A percentile compares a stretch with the other conserved stretches of the same genome.
Evolutionary conservation across 176 grass and related monocot species (phyloP).

Genomic region (Paspalum vaginatum): DNA sequence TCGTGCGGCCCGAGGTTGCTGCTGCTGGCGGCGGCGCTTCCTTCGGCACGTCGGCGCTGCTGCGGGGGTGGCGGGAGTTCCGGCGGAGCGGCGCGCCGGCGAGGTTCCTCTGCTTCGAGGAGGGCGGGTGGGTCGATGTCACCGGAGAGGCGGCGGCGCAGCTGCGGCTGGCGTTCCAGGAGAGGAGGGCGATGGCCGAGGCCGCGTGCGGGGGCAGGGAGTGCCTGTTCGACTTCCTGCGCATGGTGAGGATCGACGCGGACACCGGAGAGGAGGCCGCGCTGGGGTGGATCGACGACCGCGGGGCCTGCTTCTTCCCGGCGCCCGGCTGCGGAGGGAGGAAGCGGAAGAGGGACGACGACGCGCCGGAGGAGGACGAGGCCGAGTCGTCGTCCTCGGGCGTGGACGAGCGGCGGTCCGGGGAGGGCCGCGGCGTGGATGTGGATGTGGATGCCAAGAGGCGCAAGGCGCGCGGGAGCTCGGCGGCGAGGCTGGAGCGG

Average conservation of each 20-base stretch:
- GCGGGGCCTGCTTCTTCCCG: conserved; percentile 72
- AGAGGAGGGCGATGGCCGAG: conserved; percentile 29
- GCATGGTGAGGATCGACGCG: conserved; percentile 57
- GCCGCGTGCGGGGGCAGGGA: conserved; percentile 27
- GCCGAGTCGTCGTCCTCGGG: conserved; percentile 30
- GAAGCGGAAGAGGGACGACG: conserved; percentile 28
- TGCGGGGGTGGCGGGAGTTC: conserved; percentile 48
- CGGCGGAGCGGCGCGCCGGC: conserved; percentile 48
- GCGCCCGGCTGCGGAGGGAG: background rate
- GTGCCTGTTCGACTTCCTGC: conserved; percentile 70
- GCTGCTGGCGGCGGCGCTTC: background rate
- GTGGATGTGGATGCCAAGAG: background rate
- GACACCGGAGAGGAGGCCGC: conserved; percentile 45
- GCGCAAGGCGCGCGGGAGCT: conserved; percentile 27
- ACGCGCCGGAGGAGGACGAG: background rate
- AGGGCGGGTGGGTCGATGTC: conserved; percentile 63
- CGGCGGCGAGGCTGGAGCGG: conserved; percentile 34
- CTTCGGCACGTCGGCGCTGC: background rate
- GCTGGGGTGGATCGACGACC: conserved; percentile 84
- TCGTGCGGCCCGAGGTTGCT: background rate
- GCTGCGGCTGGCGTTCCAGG: conserved; percentile 54
- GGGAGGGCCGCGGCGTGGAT: conserved; percentile 35
- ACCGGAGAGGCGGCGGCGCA: conserved; percentile 18
- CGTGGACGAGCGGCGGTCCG: conserved; percentile 52
- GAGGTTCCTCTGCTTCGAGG: conserved; percentile 67